These are phyloP conservation scores for Macaranga tanarius DNA, from an alignment of 441 rosid species.

Conservation along the genomic window DNA sequence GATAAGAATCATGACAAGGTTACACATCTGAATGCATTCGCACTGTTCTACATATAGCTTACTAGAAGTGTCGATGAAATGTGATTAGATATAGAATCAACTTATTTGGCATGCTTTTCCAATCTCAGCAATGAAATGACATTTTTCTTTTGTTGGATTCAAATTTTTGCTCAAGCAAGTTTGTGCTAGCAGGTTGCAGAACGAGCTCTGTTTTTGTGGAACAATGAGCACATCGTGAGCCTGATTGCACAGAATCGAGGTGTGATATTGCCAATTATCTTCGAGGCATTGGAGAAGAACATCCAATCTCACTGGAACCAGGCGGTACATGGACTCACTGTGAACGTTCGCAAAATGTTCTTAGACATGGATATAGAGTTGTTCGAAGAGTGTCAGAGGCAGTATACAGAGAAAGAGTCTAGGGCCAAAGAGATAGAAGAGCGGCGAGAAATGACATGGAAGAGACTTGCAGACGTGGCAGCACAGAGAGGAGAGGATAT, in stretches of 20 bases:
- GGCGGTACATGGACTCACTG: slow-evolving; percentile 81
- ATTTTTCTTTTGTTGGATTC: not conserved
- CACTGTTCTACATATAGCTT: not conserved
- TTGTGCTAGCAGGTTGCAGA: slow-evolving; percentile 76
- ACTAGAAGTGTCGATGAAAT: not conserved
- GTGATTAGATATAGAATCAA: not conserved
- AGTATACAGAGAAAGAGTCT: slow-evolving; percentile 58
- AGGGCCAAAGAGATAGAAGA: slow-evolving; percentile 68
- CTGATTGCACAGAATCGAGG: slow-evolving; percentile 72
- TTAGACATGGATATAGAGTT: slow-evolving; percentile 79
- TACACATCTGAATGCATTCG: not conserved
- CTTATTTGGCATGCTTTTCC: slow-evolving; percentile 7
- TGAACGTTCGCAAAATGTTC: slow-evolving; percentile 79
- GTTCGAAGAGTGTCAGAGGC: slow-evolving; percentile 72
- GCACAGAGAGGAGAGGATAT: slow-evolving; percentile 56
- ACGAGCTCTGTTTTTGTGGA: slow-evolving; percentile 92
- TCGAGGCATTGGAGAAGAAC: slow-evolving; percentile 78
- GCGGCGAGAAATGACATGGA: slow-evolving; percentile 74
- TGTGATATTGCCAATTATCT: slow-evolving; percentile 68
- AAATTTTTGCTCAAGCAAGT: slow-evolving; percentile 16
- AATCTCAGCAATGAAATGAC: not conserved
- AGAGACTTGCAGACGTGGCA: slow-evolving; percentile 71
- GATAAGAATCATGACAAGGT: not conserved
- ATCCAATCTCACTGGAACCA: slow-evolving; percentile 80
- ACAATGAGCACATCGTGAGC: slow-evolving; percentile 79